A percentile compares a stretch with the other conserved stretches of the same genome.
phyloP scores from a whole-genome alignment of 2,329 filamentous ascomycete genomes.

The Calonectria leucothoes region DNA sequence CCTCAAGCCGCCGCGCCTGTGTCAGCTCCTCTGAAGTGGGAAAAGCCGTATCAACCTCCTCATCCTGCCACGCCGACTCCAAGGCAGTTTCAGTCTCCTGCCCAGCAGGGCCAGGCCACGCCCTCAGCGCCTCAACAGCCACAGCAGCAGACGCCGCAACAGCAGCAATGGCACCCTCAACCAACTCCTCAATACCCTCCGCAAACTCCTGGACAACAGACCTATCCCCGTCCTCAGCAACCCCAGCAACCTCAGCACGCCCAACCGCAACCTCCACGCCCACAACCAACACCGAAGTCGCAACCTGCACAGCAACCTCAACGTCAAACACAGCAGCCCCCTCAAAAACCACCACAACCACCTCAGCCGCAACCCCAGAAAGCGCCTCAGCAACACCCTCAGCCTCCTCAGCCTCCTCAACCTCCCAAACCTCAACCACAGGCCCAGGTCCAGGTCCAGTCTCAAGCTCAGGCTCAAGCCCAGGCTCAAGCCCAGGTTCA shows the following conservation, averaged over 20 bases:
- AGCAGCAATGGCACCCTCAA: conserved; percentile 39
- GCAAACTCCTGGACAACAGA: conserved; percentile 36
- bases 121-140: conserved; percentile 34
- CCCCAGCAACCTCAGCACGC: conserved; percentile 31
- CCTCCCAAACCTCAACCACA: conserved; percentile 6
- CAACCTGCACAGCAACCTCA: conserved; percentile 31
- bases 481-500: not conserved
- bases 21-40: conserved; percentile 51
- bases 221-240: conserved; percentile 31
- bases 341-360: conserved; percentile 27
- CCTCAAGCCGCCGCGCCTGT: conserved; percentile 38
- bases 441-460: conserved; percentile 18
- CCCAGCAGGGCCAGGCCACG: conserved; percentile 35
- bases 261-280: conserved; percentile 33
- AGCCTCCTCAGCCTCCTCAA: conserved; percentile 28
- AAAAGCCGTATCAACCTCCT: conserved; percentile 54
- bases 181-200: conserved; percentile 34
- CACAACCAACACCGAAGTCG: conserved; percentile 31
- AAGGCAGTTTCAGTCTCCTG: conserved; percentile 40
- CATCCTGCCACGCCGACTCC: conserved; percentile 39
- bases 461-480: not conserved
- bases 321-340: conserved; percentile 31
- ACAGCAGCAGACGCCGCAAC: conserved; percentile 11
- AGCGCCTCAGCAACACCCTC: conserved; percentile 32
- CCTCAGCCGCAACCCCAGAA: conserved; percentile 34